These are phyloP conservation scores for Eucalyptus shirleyi DNA, from an alignment of 345 rosid species.

Conservation along the genomic window DNA sequence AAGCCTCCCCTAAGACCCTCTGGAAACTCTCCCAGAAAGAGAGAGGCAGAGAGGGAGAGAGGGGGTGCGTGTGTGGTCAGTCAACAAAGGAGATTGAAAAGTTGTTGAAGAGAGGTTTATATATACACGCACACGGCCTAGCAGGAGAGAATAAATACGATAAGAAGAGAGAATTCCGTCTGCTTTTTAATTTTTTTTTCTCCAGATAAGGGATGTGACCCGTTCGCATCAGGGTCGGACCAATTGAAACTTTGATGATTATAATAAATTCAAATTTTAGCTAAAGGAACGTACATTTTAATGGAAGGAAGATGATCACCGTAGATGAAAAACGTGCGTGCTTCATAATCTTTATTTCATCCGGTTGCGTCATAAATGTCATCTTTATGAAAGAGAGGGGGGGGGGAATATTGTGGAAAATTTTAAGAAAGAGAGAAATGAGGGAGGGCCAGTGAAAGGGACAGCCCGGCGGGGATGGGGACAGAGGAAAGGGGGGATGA, in stretches of 20 bases:
- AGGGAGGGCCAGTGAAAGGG: neutral
- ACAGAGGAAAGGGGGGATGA: neutral
- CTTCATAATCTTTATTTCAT: neutral
- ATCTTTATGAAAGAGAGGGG: neutral
- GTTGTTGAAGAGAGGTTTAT: neutral
- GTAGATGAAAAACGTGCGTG: neutral
- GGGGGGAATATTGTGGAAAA: neutral
- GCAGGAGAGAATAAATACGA: neutral
- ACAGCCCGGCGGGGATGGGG: neutral
- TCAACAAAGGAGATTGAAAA: neutral
- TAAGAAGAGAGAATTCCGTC: neutral
- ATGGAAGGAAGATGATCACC: neutral
- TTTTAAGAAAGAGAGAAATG: neutral
- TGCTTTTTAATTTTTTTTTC: neutral
- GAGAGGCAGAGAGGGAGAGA: neutral
- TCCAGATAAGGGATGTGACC: neutral
- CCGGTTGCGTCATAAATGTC: neutral
- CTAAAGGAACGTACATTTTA: neutral
- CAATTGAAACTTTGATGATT: neutral
- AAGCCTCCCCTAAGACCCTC: neutral
- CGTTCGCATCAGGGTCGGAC: neutral
- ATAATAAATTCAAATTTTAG: neutral
- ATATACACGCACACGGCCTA: neutral
- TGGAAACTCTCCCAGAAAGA: neutral
- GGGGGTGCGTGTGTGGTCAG: neutral